Evolutionary conservation across 345 rosid species (phyloP).

Genomic region (Boechera divaricarpa): DNA sequence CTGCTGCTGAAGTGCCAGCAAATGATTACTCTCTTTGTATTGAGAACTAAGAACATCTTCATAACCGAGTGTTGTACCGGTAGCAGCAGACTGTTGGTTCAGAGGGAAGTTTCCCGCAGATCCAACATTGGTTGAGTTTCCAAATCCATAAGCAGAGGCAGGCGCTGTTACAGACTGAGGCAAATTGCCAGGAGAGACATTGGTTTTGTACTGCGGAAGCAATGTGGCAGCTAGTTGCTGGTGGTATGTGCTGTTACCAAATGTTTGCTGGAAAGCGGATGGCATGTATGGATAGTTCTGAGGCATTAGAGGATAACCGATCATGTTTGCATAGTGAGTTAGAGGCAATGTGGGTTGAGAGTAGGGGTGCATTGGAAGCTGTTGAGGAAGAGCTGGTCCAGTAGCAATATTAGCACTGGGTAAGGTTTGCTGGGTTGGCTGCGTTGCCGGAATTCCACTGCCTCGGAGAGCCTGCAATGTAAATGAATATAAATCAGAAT

Average conservation of each 20-base stretch:
- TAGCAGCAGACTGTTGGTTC: conserved; percentile 67
- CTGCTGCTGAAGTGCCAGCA: conserved; percentile 79
- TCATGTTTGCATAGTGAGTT: conserved; percentile 88
- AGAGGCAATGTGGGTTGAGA: conserved; percentile 85
- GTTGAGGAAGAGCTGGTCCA: conserved; percentile 84
- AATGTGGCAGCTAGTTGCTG: conserved; percentile 85
- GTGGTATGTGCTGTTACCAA: conserved; percentile 78
- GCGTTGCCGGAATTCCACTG: conserved; percentile 67
- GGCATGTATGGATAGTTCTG: conserved; percentile 95
- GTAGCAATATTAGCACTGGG: conserved; percentile 69
- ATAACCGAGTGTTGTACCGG: conserved; percentile 68
- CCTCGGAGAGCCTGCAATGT: conserved; percentile 66
- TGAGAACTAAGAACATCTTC: conserved; percentile 84
- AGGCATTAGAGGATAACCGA: conserved; percentile 84
- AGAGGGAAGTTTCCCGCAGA: conserved; percentile 69
- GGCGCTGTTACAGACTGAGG: conserved; percentile 79
- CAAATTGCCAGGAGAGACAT: conserved; percentile 73
- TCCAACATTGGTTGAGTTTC: conserved; percentile 71
- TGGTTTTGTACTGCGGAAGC: conserved; percentile 91
- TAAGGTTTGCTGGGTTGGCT: conserved; percentile 64
- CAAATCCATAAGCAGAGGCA: conserved; percentile 90
- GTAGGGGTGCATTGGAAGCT: conserved; percentile 89
- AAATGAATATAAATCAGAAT: conserved; percentile 25
- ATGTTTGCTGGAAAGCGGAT: conserved; percentile 86
- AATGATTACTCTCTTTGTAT: conserved; percentile 76